Percentiles rank a stretch among this genome's conserved stretches.
These are phyloP conservation scores for Ogataea pini DNA, from an alignment of 805 yeast genomes.

Conservation along the genomic window DNA sequence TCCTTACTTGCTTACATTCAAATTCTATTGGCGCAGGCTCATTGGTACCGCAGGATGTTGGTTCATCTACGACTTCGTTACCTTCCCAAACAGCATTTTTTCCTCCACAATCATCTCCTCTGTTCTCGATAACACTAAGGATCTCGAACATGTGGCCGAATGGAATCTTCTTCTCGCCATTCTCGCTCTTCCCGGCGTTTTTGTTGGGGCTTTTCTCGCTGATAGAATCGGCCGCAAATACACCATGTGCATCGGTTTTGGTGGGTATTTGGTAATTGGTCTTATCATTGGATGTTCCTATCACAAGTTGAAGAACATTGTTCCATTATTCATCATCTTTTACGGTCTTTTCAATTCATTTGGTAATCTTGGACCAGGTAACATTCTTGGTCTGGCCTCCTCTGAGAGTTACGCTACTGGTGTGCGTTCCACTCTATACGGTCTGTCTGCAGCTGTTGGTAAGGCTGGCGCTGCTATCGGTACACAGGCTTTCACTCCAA, in stretches of 20 bases:
- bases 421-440: constrained; percentile 74
- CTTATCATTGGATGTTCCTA: constrained; percentile 68
- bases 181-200: constrained; percentile 72
- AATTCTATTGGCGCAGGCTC: constrained; percentile 67
- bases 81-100: constrained; percentile 73
- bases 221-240: constrained; percentile 71
- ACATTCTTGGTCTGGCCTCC: constrained; percentile 66
- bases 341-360: constrained; percentile 70
- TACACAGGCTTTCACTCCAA: constrained; percentile 69
- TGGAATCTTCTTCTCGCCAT: constrained; percentile 69
- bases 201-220: constrained; percentile 65
- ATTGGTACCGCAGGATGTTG: constrained; percentile 74
- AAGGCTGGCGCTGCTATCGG: constrained; percentile 87
- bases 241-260: constrained; percentile 69
- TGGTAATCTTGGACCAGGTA: constrained; percentile 81
- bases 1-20: constrained; percentile 59
- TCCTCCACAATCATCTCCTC: constrained; percentile 47
- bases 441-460: constrained; percentile 76
- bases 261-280: constrained; percentile 71
- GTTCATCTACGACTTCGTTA: constrained; percentile 80
- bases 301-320: constrained; percentile 54
- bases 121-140: constrained; percentile 45
- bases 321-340: constrained; percentile 65
- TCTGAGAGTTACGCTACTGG: constrained; percentile 76
- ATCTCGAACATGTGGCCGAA: constrained; percentile 62